These are phyloP conservation scores for Cordyceps javanica DNA, from an alignment of 2,329 filamentous ascomycete species.

Conservation along the genomic window DNA sequence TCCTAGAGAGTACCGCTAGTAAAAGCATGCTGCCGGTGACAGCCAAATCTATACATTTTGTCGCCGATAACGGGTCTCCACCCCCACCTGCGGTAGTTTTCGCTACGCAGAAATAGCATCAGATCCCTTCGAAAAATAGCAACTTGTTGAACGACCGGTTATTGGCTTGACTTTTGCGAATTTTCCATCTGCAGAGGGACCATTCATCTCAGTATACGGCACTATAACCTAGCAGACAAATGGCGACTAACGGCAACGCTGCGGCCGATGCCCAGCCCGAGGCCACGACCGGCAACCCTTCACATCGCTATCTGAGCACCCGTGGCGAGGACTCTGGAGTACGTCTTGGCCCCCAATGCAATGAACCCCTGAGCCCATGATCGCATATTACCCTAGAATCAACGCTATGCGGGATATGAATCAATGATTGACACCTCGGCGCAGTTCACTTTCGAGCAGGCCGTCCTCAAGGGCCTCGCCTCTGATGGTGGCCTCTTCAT, in stretches of 20 bases:
- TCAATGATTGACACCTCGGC: conserved; percentile 9
- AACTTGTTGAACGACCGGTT: not conserved
- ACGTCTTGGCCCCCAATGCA: conserved; percentile 19
- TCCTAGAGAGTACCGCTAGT: too few relatives aligned
- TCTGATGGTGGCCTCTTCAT: conserved; percentile 85
- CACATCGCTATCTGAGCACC: conserved; percentile 46
- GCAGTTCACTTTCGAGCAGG: conserved; percentile 83
- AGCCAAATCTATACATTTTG: not conserved
- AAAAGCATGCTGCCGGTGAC: not conserved
- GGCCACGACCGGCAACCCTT: conserved; percentile 32
- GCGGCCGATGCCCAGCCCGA: conserved; percentile 25
- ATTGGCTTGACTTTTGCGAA: too few relatives aligned
- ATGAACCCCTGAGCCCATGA: too few relatives aligned
- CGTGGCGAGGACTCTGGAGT: conserved; percentile 45
- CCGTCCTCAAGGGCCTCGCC: conserved; percentile 83
- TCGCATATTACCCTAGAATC: not conserved
- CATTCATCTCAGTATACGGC: not conserved
- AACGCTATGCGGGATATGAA: too few relatives aligned
- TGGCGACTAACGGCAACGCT: conserved; percentile 36
- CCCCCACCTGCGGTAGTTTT: conserved; percentile 9
- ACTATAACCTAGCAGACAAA: conserved; percentile 19
- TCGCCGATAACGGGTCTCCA: not conserved
- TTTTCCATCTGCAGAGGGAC: too few relatives aligned
- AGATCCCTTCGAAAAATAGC: not conserved
- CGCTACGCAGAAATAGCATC: not conserved